Base-by-base conservation (phyloP, 148 eudicot species). In the Chenopodium berlandieri region DNA sequence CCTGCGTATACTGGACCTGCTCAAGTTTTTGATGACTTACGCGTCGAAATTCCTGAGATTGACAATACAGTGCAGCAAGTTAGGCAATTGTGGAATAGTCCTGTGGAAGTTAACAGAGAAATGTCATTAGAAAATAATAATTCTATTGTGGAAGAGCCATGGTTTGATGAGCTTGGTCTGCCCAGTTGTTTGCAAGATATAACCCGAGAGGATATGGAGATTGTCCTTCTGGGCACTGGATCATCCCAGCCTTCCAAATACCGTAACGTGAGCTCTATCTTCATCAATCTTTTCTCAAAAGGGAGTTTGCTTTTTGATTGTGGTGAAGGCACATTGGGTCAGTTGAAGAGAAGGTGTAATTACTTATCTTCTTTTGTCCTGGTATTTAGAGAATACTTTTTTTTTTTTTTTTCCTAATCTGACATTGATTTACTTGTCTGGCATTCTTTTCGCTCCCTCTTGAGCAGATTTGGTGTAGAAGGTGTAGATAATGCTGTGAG, bases 231-330 rank as follows among this genome's bases (percentile, higher is more conserved):
- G 22, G 99, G 99, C 16, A 96, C 99, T 4, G 99, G 99, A 50
- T 96, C 99, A n/a, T 94, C 98, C 48, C 99, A 96, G 80, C 99
- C 99, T 70, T 96, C 99, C n/a, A 96, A 96, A 71, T 96, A 94
- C 75, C 87, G 99, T 60, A 96, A 96, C 82, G 99, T 96, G 83
- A 96, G 87, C 81, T 91, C 98, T 62, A 91, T 91, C 82, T 91
- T 86, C 81, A 88, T 96, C 87, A 91, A 96, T 80, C 96, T 96
- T 83, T 96, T 96, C 85, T 85, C 94, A 2, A 91, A 90, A 82
- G 99, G 99, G 84, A 86, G 94, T 81, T 52, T 96, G 83, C 94
- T 96, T 64, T 85, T 96, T 23, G 99, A 96, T 87, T 92, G 99
- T 76, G 99, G 99, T 19, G 99, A 96, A 90, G 99, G 99, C 87